Percentiles rank a stretch among this genome's conserved stretches.
phyloP scores from a whole-genome alignment of 805 yeast genomes.

The Phaffomyces opuntiae region DNA sequence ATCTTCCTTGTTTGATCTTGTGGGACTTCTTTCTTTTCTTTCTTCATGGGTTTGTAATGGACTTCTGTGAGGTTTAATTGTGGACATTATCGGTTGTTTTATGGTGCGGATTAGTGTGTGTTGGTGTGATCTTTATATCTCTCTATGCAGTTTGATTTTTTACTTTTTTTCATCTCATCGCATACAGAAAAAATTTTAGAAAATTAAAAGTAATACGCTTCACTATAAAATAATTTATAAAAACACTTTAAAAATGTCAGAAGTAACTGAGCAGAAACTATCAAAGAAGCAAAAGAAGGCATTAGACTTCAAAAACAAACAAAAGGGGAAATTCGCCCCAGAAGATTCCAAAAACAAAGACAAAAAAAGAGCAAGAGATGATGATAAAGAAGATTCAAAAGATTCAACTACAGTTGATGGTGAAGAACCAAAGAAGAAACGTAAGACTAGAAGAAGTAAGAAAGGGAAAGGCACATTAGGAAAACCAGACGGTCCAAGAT shows the following conservation, averaged over 20 bases:
- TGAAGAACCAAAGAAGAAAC: conserved; percentile 44
- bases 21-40: conserved; percentile 2
- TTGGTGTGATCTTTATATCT: no score
- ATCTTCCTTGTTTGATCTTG: background rate
- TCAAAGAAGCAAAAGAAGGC: conserved; percentile 66
- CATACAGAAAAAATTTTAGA: background rate
- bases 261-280: conserved; percentile 31
- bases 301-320: conserved; percentile 43
- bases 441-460: conserved; percentile 75
- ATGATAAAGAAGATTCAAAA: conserved; percentile 7
- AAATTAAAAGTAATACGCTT: background rate
- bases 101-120: no score
- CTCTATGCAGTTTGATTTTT: no score
- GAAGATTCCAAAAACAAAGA: conserved; percentile 14
- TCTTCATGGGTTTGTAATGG: background rate
- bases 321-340: conserved; percentile 17
- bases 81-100: background rate
- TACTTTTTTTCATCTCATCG: background rate
- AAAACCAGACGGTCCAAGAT: conserved; percentile 51
- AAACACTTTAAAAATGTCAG: conserved; percentile 7
- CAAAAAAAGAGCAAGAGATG: conserved; percentile 20
- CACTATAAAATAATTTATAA: no score
- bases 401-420: conserved; percentile 14
- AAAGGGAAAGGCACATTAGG: conserved; percentile 42
- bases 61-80: background rate